Evolutionary conservation across 1,284 basidiomycete species (phyloP).

Genomic region (Pholiota adiposa): DNA sequence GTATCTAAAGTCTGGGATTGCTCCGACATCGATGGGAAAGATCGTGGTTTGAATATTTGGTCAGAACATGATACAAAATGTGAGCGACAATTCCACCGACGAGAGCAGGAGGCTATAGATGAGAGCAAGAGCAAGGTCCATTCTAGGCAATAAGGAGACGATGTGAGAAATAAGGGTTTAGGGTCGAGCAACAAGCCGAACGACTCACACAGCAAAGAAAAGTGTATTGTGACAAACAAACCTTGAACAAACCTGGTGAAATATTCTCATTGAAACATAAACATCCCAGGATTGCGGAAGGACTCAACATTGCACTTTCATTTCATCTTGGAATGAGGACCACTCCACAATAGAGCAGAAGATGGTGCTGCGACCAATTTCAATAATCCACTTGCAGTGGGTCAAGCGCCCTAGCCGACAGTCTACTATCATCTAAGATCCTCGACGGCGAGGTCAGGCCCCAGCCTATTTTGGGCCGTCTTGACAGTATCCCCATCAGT

Average conservation of each 20-base stretch:
- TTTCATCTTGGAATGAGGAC: background rate
- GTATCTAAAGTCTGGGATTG: background rate
- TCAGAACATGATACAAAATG: background rate
- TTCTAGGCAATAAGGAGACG: background rate
- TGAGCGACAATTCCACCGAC: background rate
- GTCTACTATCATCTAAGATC: conserved; percentile 17
- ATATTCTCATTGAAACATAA: background rate
- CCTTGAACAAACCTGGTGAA: background rate
- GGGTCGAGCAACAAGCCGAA: background rate
- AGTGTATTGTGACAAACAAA: background rate
- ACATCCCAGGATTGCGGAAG: background rate
- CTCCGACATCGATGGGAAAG: conserved; percentile 7
- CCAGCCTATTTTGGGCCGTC: conserved; percentile 4
- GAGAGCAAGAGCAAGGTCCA: background rate
- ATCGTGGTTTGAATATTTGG: background rate
- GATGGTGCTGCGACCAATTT: background rate
- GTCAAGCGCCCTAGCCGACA: background rate
- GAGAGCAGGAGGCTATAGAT: background rate
- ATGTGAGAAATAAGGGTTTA: background rate
- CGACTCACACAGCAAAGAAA: background rate
- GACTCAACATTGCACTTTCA: background rate
- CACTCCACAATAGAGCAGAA: background rate
- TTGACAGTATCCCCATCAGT: conserved; percentile 13
- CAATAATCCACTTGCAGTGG: background rate
- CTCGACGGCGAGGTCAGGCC: conserved; percentile 10